Evolutionary conservation across 164 flowering plant species (phyloP), one percentile per base, ranked within the genome.

Genomic region (Stephania cephalantha): DNA sequence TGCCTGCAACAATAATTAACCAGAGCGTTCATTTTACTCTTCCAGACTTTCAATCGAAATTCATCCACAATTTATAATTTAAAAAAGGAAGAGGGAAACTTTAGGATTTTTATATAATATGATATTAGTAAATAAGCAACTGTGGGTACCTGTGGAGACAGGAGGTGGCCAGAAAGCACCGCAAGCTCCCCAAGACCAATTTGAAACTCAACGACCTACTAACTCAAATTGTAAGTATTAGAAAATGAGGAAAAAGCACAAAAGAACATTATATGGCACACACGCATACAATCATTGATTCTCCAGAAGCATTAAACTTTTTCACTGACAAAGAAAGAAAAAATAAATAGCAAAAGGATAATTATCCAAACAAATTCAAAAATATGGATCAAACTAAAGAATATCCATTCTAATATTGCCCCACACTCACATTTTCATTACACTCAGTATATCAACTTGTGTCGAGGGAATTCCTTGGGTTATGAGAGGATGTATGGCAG

Each of bases 151-250:
- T 89, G 91, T 71, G 97, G 78, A 71, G 97, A 90, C 74, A 84
- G 75, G 35, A 91, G 86, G 73, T 90, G 79, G 63, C 88, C 89
- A 29, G 95, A 88, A 68, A 63, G 76, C 25, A 85, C 31, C 74
- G 99, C 91, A 80, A 93, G 92, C 81, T 86, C 87, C 53, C 87
- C 95, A 72, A 93, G 96, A 78, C 97, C 99, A 78, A 92, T 80
- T 83, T 95, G 98, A 79, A 90, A 93, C 73, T 92, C 96, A 74
- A 93, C 88, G 80, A 89, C 78, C 99, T 95, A 89, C 65, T 13
- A 58, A 58, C 17, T 18, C 78, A 75, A 35, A 73, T 70, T 17
- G 42, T 79, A 20, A 80, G 74, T 74, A 72, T 31, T 12, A 73
- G 63, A 66, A 46, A 18, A 65, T 46, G 11, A 18, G 18, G 61